These are phyloP conservation scores for Fusarium setosum DNA, from an alignment of 2,329 filamentous ascomycete species.

Conservation along the genomic window DNA sequence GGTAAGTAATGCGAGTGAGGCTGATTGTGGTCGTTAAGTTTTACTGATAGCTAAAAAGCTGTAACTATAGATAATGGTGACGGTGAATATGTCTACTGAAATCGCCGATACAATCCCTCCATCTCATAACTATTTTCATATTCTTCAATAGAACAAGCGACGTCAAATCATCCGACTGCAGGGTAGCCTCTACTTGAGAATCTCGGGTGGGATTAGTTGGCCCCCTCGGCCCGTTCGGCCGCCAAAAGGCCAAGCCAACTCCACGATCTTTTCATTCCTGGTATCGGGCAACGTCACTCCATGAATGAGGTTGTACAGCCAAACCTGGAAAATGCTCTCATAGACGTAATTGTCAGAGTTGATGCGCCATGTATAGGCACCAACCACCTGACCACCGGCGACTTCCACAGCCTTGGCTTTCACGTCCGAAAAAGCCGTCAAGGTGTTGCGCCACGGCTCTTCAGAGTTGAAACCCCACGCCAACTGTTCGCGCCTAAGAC, in stretches of 20 bases:
- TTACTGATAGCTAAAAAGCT: no score
- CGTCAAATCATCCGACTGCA: no score
- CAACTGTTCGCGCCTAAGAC: neutral
- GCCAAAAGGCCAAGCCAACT: neutral
- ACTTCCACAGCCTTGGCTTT: neutral
- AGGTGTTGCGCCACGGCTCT: neutral
- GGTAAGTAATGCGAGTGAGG: no score
- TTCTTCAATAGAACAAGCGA: no score
- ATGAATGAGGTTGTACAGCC: constrained; percentile 3
- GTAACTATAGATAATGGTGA: no score
- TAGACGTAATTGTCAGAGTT: constrained; percentile 5
- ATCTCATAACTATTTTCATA: no score
- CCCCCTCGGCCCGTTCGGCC: no score
- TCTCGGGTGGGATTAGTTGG: no score
- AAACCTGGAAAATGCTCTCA: constrained; percentile 13
- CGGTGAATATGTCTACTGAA: no score
- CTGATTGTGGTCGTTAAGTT: no score
- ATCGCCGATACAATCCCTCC: no score
- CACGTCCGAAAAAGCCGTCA: neutral
- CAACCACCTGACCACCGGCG: neutral
- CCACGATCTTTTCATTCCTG: neutral
- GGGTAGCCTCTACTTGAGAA: no score
- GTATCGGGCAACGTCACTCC: neutral
- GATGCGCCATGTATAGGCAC: constrained; percentile 1
- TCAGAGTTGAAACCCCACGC: constrained; percentile 9